phyloP scores from a whole-genome alignment of 2,329 filamentous ascomycete genomes.

The Ceratocystiopsis sp. region DNA sequence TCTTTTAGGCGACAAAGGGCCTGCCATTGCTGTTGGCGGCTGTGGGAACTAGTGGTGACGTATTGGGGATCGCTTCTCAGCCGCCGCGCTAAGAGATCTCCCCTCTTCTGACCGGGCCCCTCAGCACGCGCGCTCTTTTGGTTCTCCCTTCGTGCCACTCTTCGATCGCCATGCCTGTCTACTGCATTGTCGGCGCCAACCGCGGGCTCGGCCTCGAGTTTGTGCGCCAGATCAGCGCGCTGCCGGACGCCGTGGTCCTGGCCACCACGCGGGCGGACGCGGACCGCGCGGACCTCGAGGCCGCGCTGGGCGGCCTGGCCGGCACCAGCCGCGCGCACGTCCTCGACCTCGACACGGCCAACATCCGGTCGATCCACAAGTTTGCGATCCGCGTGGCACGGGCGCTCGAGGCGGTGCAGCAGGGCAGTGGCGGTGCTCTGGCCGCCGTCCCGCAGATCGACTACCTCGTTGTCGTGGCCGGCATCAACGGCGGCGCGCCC shows the following conservation, averaged over 20 bases:
- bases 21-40: no score
- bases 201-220: constrained; percentile 17
- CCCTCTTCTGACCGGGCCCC: no score
- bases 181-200: constrained; percentile 18
- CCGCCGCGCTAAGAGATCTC: no score
- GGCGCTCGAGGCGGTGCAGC: constrained; percentile 10
- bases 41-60: no score
- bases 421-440: no score
- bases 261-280: constrained; percentile 12
- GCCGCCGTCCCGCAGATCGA: constrained; percentile 17
- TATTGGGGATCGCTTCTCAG: no score
- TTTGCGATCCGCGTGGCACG: constrained; percentile 11
- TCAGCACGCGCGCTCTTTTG: no score
- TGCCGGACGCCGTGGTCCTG: constrained; percentile 13
- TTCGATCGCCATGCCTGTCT: constrained; percentile 13
- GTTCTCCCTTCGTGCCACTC: neutral
- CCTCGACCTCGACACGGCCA: constrained; percentile 17
- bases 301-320: constrained; percentile 5
- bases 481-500: constrained; percentile 18
- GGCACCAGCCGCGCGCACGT: constrained; percentile 10
- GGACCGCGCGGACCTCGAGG: constrained; percentile 13
- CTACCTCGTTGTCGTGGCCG: constrained; percentile 16
- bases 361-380: constrained; percentile 15
- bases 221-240: constrained; percentile 14
- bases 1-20: no score